phyloP scores from a whole-genome alignment of 345 rosid species.

The Moringa oleifera region DNA sequence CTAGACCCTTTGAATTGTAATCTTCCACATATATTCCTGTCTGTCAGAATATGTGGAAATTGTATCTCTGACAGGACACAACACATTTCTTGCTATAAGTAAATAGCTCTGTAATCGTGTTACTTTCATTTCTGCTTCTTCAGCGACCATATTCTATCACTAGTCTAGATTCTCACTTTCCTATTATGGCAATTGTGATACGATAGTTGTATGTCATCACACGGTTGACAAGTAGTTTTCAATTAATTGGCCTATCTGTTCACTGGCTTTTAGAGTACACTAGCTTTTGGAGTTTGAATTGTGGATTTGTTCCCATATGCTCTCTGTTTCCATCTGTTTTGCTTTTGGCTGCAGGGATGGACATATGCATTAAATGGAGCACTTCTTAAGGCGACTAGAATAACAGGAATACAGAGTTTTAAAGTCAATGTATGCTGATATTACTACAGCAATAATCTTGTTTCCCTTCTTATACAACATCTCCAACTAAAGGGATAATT shows the following conservation, averaged over 20 bases:
- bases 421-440: slow-evolving; percentile 41
- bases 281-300: neutral
- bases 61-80: no score
- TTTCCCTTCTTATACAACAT: slow-evolving; percentile 1
- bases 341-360: slow-evolving; percentile 59
- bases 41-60: neutral
- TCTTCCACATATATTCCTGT: neutral
- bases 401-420: slow-evolving; percentile 56
- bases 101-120: no score
- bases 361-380: slow-evolving; percentile 73
- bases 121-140: no score
- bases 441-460: slow-evolving; percentile 2
- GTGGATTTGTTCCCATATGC: neutral
- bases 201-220: no score
- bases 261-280: no score
- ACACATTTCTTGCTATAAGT: no score
- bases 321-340: neutral
- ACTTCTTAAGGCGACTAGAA: slow-evolving; percentile 78
- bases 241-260: no score
- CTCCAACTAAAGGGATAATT: slow-evolving; percentile 11
- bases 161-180: no score
- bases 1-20: neutral
- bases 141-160: no score
- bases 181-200: no score
- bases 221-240: no score